These are phyloP conservation scores for Clathrus columnatus DNA, from an alignment of 768 basidiomycete species.

Conservation along the genomic window DNA sequence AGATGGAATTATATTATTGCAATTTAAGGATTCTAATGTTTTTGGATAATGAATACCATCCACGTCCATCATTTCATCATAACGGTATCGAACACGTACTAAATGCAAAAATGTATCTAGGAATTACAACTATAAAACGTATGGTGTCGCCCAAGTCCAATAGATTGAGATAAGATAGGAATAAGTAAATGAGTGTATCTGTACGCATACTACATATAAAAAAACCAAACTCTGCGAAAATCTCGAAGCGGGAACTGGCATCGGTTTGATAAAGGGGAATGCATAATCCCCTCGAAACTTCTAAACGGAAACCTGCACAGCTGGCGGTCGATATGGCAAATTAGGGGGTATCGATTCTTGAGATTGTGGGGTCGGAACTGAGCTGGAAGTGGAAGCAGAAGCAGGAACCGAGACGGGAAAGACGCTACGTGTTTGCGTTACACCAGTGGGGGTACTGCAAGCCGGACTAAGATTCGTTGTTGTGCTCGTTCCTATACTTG, in stretches of 20 bases:
- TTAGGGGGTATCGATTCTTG: not conserved
- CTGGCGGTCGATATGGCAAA: not conserved
- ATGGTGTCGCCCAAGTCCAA: not conserved
- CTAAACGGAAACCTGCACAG: not conserved
- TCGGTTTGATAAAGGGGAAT: not conserved
- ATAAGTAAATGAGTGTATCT: not conserved
- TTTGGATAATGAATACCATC: too few species aligned
- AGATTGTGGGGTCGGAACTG: not conserved
- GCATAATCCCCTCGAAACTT: too few species aligned
- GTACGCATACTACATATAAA: not conserved
- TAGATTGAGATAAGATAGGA: not conserved
- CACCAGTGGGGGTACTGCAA: not conserved
- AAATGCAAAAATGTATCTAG: not conserved
- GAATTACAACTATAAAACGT: not conserved
- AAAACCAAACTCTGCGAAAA: too few species aligned
- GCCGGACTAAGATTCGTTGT: not conserved
- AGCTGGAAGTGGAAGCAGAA: not conserved
- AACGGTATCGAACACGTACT: not conserved
- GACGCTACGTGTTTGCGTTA: not conserved
- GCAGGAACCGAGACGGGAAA: not conserved
- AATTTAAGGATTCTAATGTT: too few species aligned
- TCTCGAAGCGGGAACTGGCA: too few species aligned
- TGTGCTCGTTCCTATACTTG: not conserved
- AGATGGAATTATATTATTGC: too few species aligned
- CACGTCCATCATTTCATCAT: not conserved